Evolutionary conservation across 176 grass and related monocot species (phyloP).

Genomic region (Coix lacrymajobi): DNA sequence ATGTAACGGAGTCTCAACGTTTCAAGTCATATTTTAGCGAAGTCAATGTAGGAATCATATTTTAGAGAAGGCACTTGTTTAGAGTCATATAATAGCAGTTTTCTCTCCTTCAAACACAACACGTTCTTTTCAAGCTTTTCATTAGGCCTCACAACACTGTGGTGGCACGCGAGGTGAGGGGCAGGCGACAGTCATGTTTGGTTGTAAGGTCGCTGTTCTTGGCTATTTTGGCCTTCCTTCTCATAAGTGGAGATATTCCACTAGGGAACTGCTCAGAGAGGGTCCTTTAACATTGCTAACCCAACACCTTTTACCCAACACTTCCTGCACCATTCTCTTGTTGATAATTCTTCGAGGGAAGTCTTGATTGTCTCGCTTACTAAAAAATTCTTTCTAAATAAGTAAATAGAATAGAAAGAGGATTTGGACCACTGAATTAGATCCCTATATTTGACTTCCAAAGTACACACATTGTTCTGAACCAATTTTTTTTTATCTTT

Average conservation of each 20-base stretch:
- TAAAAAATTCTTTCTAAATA: background rate
- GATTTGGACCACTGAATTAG: background rate
- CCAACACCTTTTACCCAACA: background rate
- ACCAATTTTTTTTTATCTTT: background rate
- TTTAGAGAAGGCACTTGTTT: too few species aligned
- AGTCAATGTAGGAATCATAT: too few species aligned
- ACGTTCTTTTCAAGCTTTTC: slow-evolving; percentile 46
- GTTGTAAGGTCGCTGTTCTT: too few species aligned
- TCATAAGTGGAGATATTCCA: too few species aligned
- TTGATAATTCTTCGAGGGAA: background rate
- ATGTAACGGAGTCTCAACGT: too few species aligned
- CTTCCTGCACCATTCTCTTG: background rate
- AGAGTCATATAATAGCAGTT: too few species aligned
- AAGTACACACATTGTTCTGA: slow-evolving; percentile 21
- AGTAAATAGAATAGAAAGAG: background rate
- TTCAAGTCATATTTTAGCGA: too few species aligned
- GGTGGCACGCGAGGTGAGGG: background rate
- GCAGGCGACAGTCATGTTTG: too few species aligned
- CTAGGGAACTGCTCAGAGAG: background rate
- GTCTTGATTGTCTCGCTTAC: background rate
- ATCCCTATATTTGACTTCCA: background rate
- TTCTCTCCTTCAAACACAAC: slow-evolving; percentile 29
- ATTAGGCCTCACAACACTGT: slow-evolving; percentile 24
- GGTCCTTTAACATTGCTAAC: background rate
- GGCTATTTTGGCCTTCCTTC: too few species aligned